Conservation (phyloP, 768 basidiomycete genomes). For the Cantharellus cinnabarinus region DNA sequence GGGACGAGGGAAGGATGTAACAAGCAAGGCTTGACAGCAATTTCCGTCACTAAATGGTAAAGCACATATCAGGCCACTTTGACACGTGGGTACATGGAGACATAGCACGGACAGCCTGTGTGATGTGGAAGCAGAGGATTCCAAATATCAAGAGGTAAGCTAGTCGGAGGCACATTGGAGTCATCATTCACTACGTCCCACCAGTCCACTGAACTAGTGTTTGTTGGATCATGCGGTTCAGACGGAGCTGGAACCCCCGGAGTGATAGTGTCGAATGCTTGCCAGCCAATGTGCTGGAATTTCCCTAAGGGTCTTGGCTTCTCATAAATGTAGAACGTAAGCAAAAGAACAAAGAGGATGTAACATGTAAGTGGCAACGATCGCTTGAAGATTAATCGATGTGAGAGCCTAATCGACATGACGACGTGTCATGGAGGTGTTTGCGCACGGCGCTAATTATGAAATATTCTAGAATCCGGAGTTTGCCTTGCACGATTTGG, state of each 20-base stretch:
- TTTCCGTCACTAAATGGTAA: slow-evolving; percentile 47
- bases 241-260: slow-evolving; percentile 8
- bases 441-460: too few relatives aligned
- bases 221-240: background rate
- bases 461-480: too few relatives aligned
- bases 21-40: slow-evolving; percentile 46
- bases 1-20: slow-evolving; percentile 34
- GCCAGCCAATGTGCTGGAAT: slow-evolving; percentile 66
- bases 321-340: slow-evolving; percentile 3
- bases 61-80: background rate
- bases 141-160: slow-evolving; percentile 66
- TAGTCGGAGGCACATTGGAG: slow-evolving; percentile 31
- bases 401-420: too few relatives aligned
- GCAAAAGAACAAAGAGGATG: background rate
- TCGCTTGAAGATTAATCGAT: background rate
- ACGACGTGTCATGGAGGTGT: too few relatives aligned
- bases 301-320: slow-evolving; percentile 1
- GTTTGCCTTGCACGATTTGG: too few relatives aligned
- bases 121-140: slow-evolving; percentile 52
- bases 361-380: background rate
- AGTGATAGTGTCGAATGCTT: slow-evolving; percentile 56
- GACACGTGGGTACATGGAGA: background rate
- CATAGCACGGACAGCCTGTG: slow-evolving; percentile 40
- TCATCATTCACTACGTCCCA: slow-evolving; percentile 30
- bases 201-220: slow-evolving; percentile 26